Percentiles rank a stretch among this genome's conserved stretches.
phyloP scores from a whole-genome alignment of 352 stramenopile genomes.

The Blastocystis sp. region DNA sequence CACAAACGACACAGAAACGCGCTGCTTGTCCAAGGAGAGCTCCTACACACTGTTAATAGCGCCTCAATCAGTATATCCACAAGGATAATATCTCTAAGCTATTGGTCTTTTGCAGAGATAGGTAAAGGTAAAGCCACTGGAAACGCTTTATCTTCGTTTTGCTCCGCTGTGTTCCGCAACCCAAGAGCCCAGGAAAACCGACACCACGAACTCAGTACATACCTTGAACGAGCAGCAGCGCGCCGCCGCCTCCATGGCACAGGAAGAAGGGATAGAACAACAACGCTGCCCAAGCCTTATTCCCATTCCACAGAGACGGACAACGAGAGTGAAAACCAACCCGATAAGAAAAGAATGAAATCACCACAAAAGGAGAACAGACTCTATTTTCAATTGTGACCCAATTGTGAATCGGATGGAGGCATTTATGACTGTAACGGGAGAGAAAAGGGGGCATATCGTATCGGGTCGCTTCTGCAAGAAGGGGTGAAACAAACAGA shows the following conservation, averaged over 20 bases:
- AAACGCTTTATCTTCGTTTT: constrained; percentile 57
- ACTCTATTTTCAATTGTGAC: neutral
- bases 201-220: neutral
- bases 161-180: neutral
- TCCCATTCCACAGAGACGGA: too few relatives aligned
- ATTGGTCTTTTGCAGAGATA: constrained; percentile 66
- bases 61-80: constrained; percentile 64
- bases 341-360: neutral
- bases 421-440: too few relatives aligned
- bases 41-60: constrained; percentile 22
- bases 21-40: too few relatives aligned
- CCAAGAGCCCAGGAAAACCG: too few relatives aligned
- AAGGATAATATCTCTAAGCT: constrained; percentile 71
- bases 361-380: neutral
- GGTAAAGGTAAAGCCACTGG: constrained; percentile 49
- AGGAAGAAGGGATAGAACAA: too few relatives aligned
- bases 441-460: neutral
- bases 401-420: too few relatives aligned
- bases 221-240: too few relatives aligned
- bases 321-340: too few relatives aligned
- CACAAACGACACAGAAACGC: neutral
- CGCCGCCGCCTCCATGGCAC: too few relatives aligned
- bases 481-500: neutral
- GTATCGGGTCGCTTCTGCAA: too few relatives aligned
- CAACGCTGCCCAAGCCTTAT: too few relatives aligned